Percentiles rank a stretch among this genome's conserved stretches.
These are phyloP conservation scores for Lipomyces oligophaga DNA, from an alignment of 805 yeast species.

Conservation along the genomic window DNA sequence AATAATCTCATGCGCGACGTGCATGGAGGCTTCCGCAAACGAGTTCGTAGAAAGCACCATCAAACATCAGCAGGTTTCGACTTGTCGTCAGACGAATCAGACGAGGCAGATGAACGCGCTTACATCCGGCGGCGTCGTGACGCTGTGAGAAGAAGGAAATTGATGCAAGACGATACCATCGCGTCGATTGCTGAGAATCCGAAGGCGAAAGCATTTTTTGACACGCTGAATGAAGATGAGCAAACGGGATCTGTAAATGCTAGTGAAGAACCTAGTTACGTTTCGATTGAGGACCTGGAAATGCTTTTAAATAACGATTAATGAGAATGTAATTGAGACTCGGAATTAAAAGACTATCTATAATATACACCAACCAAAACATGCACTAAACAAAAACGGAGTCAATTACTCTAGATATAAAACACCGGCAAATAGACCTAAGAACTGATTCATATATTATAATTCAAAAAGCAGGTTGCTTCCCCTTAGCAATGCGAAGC, in stretches of 20 bases:
- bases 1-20: slow-evolving; percentile 59
- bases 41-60: slow-evolving; percentile 49
- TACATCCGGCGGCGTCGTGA: slow-evolving; percentile 40
- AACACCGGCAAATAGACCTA: too few relatives aligned
- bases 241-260: slow-evolving; percentile 3
- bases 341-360: not conserved
- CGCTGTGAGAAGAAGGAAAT: slow-evolving; percentile 47
- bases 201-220: slow-evolving; percentile 63
- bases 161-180: slow-evolving; percentile 43
- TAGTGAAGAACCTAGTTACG: slow-evolving; percentile 12
- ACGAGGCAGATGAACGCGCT: slow-evolving; percentile 71
- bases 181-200: slow-evolving; percentile 46
- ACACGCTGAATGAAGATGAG: slow-evolving; percentile 52
- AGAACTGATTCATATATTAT: too few relatives aligned
- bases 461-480: too few relatives aligned
- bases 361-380: not conserved
- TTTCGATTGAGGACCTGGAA: slow-evolving; percentile 16
- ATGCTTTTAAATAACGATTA: slow-evolving; percentile 10
- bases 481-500: too few relatives aligned
- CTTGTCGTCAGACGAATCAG: slow-evolving; percentile 51
- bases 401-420: too few relatives aligned
- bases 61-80: slow-evolving; percentile 29
- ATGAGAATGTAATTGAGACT: too few relatives aligned
- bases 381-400: not conserved
- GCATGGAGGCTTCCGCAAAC: slow-evolving; percentile 58